These are phyloP conservation scores for Phytophthora uliginosa DNA, from an alignment of 352 stramenopile species.

Conservation along the genomic window DNA sequence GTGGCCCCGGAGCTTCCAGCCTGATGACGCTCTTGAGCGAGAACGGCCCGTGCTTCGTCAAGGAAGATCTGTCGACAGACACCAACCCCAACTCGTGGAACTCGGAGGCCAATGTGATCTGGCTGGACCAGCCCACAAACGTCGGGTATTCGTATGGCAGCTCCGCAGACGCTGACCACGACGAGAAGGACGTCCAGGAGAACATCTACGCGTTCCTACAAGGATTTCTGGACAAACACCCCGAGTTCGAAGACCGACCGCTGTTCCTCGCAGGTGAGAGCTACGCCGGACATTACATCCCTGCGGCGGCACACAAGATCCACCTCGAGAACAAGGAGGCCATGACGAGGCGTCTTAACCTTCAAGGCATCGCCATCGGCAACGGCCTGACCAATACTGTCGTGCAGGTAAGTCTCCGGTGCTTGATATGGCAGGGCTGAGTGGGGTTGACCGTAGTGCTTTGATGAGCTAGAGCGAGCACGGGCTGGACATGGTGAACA, in stretches of 20 bases:
- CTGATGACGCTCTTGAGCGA: slow-evolving; percentile 57
- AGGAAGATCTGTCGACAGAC: slow-evolving; percentile 47
- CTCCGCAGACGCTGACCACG: slow-evolving; percentile 41
- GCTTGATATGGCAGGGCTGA: background rate
- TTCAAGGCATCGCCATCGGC: slow-evolving; percentile 66
- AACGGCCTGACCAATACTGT: slow-evolving; percentile 60
- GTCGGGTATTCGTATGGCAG: slow-evolving; percentile 73
- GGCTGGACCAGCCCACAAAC: slow-evolving; percentile 64
- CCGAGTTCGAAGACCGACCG: slow-evolving; percentile 50
- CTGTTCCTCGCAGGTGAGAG: slow-evolving; percentile 70
- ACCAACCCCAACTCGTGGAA: slow-evolving; percentile 74
- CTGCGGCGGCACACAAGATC: slow-evolving; percentile 59
- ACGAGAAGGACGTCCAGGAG: slow-evolving; percentile 51
- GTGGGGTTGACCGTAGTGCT: background rate
- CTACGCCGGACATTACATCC: slow-evolving; percentile 70
- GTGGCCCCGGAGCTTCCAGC: slow-evolving; percentile 57
- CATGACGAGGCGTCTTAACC: slow-evolving; percentile 40
- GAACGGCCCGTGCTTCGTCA: slow-evolving; percentile 64
- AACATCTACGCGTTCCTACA: slow-evolving; percentile 66
- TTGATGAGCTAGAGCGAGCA: slow-evolving; percentile 39
- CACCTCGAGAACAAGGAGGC: slow-evolving; percentile 44
- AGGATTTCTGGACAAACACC: slow-evolving; percentile 58
- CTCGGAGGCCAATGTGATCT: slow-evolving; percentile 69
- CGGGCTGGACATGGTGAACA: slow-evolving; percentile 62
- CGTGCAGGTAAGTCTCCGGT: slow-evolving; percentile 39